Evolutionary conservation across 371 early-diverging fungal genomes (phyloP).

Genomic region (Globomyces sp.): DNA sequence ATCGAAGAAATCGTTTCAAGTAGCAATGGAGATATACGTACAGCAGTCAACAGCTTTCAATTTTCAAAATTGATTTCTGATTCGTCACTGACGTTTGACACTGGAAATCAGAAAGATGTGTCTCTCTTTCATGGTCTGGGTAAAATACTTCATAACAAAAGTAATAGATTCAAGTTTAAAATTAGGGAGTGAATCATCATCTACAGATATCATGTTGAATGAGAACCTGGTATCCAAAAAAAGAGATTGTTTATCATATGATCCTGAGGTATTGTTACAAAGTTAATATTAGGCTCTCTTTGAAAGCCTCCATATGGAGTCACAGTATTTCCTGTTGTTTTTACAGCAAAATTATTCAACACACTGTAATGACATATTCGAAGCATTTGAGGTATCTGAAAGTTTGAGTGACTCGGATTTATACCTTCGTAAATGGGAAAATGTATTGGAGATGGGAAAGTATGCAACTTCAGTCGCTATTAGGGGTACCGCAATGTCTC

Average conservation of each 20-base stretch:
- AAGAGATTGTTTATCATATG: neutral
- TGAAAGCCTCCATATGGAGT: neutral
- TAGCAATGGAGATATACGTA: conserved; percentile 5
- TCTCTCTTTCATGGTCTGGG: conserved; percentile 7
- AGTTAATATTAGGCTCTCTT: neutral
- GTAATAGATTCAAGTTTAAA: neutral
- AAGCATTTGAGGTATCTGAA: too few species aligned
- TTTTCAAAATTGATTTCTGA: neutral
- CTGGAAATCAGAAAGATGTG: neutral
- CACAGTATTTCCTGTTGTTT: neutral
- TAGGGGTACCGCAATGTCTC: too few species aligned
- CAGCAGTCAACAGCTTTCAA: conserved; percentile 1
- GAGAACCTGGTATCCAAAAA: neutral
- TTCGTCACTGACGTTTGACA: too few species aligned
- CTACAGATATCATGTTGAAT: neutral
- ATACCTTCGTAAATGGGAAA: too few species aligned
- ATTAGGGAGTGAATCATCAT: neutral
- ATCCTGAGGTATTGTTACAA: neutral
- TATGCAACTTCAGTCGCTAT: too few species aligned
- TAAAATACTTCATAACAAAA: conserved; percentile 5
- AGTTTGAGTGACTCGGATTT: too few species aligned
- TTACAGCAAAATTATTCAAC: neutral
- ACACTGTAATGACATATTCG: neutral
- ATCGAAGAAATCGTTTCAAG: neutral
- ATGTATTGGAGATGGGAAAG: too few species aligned